Percentiles rank a stretch among this genome's conserved stretches.
Conservation (phyloP, 176 grass and related monocot species). For the Avena eriantha region DNA sequence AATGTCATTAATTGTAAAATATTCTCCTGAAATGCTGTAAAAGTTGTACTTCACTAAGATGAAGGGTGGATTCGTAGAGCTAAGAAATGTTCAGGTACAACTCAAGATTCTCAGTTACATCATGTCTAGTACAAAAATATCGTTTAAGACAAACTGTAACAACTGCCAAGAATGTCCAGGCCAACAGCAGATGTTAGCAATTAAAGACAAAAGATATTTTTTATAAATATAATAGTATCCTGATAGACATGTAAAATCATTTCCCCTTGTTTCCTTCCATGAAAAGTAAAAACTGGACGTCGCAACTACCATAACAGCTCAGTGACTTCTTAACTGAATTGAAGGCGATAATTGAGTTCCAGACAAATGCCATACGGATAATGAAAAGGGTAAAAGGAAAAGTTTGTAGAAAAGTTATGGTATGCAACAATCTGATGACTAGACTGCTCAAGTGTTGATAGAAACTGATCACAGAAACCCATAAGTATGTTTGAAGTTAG, state of each 20-base stretch:
- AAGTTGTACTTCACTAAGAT: conserved; percentile 25
- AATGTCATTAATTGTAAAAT: background rate
- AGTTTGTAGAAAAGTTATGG: background rate
- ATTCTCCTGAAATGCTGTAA: background rate
- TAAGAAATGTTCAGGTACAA: background rate
- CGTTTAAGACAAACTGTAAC: conserved; percentile 19
- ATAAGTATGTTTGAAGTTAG: background rate
- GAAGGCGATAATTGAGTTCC: background rate
- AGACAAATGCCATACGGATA: background rate
- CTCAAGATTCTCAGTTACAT: background rate
- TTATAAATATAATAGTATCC: background rate
- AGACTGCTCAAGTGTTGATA: background rate
- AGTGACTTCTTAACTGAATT: conserved; percentile 15
- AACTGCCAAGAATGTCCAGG: conserved; percentile 8
- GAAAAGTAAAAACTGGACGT: conserved; percentile 7
- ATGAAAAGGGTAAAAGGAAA: background rate
- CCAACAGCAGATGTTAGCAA: background rate
- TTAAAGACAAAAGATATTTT: background rate
- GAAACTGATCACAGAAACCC: conserved; percentile 13
- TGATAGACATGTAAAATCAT: conserved; percentile 4
- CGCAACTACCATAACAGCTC: conserved; percentile 1
- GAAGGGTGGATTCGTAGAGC: background rate
- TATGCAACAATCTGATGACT: conserved; percentile 1
- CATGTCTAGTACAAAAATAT: conserved; percentile 15
- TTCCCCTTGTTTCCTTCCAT: background rate